Evolutionary conservation across 2,329 filamentous ascomycete species (phyloP).

Genomic region (Alternaria rosae): DNA sequence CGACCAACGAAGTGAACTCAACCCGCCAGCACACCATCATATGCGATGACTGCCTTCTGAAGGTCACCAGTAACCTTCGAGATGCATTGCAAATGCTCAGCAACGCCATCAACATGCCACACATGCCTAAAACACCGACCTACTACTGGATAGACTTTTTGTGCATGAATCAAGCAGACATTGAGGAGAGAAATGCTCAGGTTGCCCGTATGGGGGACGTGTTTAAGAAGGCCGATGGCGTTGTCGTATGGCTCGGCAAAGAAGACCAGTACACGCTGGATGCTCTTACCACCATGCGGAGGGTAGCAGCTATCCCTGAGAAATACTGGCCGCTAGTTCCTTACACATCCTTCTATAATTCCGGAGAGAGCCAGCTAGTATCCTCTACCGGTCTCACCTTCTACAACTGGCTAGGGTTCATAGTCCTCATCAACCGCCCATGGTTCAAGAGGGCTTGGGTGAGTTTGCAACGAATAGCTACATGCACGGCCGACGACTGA

Average conservation of each 20-base stretch:
- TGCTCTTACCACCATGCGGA: conserved; percentile 27
- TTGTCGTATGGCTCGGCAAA: conserved; percentile 43
- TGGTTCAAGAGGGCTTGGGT: conserved; percentile 43
- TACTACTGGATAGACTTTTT: conserved; percentile 43
- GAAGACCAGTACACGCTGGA: conserved; percentile 36
- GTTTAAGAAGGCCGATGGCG: conserved; percentile 31
- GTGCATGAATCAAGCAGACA: conserved; percentile 39
- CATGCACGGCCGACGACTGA: neutral
- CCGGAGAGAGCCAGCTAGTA: neutral
- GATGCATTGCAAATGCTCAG: conserved; percentile 36
- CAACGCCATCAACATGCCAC: conserved; percentile 10
- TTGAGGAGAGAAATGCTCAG: conserved; percentile 33
- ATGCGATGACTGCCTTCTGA: conserved; percentile 28
- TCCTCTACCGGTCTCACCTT: conserved; percentile 19
- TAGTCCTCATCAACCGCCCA: conserved; percentile 35
- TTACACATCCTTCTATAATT: conserved; percentile 36
- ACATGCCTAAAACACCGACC: conserved; percentile 9
- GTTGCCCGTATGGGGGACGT: conserved; percentile 42
- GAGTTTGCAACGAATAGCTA: neutral
- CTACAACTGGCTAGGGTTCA: conserved; percentile 38
- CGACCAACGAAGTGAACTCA: neutral
- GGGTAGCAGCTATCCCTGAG: conserved; percentile 24
- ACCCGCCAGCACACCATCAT: conserved; percentile 24
- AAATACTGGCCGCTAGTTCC: conserved; percentile 26
- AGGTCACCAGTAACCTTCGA: conserved; percentile 31